A percentile compares a stretch with the other conserved stretches of the same genome.
phyloP scores from a whole-genome alignment of 2,329 filamentous ascomycete species.

The Dactylonectria estremocensis region DNA sequence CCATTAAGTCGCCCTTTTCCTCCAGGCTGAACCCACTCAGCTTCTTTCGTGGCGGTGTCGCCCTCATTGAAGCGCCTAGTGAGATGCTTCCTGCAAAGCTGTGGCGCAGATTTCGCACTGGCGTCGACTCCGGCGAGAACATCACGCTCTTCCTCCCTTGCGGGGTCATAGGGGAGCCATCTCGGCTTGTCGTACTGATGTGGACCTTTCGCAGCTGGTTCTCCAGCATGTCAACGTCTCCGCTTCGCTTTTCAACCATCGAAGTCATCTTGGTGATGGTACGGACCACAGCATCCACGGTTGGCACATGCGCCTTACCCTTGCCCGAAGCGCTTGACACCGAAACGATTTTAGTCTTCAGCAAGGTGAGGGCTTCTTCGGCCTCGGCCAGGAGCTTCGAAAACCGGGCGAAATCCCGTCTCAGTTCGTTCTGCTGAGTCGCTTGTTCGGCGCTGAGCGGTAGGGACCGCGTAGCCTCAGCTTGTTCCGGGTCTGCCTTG shows the following conservation, averaged over 20 bases:
- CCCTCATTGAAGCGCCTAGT: slow-evolving; percentile 57
- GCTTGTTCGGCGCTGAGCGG: slow-evolving; percentile 89
- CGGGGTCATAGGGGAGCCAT: slow-evolving; percentile 61
- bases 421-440: slow-evolving; percentile 86
- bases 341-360: slow-evolving; percentile 83
- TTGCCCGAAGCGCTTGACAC: slow-evolving; percentile 66
- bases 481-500: slow-evolving; percentile 77
- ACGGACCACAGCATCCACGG: slow-evolving; percentile 90
- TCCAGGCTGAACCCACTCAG: slow-evolving; percentile 72
- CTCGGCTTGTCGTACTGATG: slow-evolving; percentile 62
- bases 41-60: slow-evolving; percentile 72
- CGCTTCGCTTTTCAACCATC: slow-evolving; percentile 92
- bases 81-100: slow-evolving; percentile 57
- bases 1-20: slow-evolving; percentile 71
- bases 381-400: slow-evolving; percentile 82
- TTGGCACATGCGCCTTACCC: slow-evolving; percentile 73
- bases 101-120: slow-evolving; percentile 59
- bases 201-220: slow-evolving; percentile 84
- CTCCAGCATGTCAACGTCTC: slow-evolving; percentile 92
- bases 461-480: slow-evolving; percentile 75
- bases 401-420: slow-evolving; percentile 81
- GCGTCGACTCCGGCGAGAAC: slow-evolving; percentile 62
- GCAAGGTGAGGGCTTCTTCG: slow-evolving; percentile 84
- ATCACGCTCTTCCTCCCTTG: slow-evolving; percentile 56
- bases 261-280: slow-evolving; percentile 94